phyloP scores from a whole-genome alignment of 352 stramenopile genomes.

The Globisporangium emineosum region DNA sequence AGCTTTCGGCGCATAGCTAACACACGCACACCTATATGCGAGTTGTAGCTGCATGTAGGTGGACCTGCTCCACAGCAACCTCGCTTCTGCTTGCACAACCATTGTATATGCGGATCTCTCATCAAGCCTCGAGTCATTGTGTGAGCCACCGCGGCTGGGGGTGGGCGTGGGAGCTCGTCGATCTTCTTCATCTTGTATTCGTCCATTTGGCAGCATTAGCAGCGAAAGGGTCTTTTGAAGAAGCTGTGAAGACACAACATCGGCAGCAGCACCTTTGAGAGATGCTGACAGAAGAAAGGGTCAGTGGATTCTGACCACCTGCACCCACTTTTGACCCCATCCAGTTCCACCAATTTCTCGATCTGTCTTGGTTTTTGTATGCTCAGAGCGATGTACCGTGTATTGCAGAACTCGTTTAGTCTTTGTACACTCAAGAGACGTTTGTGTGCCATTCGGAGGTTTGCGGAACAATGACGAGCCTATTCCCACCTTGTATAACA shows the following conservation, averaged over 20 bases:
- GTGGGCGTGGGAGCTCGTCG: not conserved
- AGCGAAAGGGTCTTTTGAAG: not conserved
- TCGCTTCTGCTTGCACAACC: not conserved
- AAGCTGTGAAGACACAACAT: not conserved
- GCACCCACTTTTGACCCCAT: not conserved
- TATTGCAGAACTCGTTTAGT: not conserved
- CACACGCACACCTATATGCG: not conserved
- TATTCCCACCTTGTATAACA: not conserved
- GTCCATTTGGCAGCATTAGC: not conserved
- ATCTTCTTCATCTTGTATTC: not conserved
- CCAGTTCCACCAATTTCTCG: not conserved
- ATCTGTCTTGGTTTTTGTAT: not conserved
- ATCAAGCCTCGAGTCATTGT: not conserved
- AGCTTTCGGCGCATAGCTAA: not conserved
- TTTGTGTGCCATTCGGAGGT: not conserved
- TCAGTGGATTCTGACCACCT: constrained; percentile 4
- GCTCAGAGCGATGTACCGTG: not conserved
- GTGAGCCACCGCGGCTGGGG: not conserved
- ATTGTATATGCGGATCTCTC: not conserved
- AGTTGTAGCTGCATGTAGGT: too few relatives aligned
- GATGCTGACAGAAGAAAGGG: too few relatives aligned
- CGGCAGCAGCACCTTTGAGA: not conserved
- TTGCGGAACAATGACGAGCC: not conserved
- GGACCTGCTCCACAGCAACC: not conserved
- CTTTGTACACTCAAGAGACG: not conserved